These are phyloP conservation scores for Lactifluus piperatus DNA, from an alignment of 768 basidiomycete genomes.

Conservation along the genomic window DNA sequence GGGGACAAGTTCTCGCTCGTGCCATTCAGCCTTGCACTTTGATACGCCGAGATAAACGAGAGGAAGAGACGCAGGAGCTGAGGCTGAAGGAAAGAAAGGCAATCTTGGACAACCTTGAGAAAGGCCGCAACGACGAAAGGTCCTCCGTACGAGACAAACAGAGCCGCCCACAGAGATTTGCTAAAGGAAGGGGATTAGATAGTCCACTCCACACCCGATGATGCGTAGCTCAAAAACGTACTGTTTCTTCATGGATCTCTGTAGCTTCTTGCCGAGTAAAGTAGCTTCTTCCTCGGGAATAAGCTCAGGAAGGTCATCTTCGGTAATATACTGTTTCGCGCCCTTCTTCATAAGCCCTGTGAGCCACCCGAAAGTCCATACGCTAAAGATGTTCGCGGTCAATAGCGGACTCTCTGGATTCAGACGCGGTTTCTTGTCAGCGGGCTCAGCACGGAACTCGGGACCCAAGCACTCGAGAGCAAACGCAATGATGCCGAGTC, in stretches of 20 bases:
- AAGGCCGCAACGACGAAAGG: conserved; percentile 54
- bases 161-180: conserved; percentile 59
- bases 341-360: conserved; percentile 71
- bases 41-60: conserved; percentile 74
- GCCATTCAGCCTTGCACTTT: conserved; percentile 35
- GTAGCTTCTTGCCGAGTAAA: conserved; percentile 53
- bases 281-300: conserved; percentile 59
- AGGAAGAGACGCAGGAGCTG: conserved; percentile 75
- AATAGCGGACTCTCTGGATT: conserved; percentile 58
- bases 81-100: conserved; percentile 77
- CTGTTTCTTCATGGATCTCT: conserved; percentile 55
- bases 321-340: conserved; percentile 56
- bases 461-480: conserved; percentile 63
- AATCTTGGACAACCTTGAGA: conserved; percentile 75
- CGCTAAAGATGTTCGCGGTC: conserved; percentile 74
- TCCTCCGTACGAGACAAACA: conserved; percentile 70
- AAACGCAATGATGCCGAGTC: conserved; percentile 47
- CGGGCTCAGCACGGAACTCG: conserved; percentile 34
- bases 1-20: conserved; percentile 23
- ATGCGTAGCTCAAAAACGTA: conserved; percentile 28
- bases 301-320: conserved; percentile 78
- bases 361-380: conserved; percentile 84
- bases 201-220: not conserved
- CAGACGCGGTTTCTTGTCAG: conserved; percentile 27
- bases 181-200: conserved; percentile 27